A percentile compares a stretch with the other conserved stretches of the same genome.
phyloP scores from a whole-genome alignment of 176 grass and related monocot genomes.

The Musa itinerans region DNA sequence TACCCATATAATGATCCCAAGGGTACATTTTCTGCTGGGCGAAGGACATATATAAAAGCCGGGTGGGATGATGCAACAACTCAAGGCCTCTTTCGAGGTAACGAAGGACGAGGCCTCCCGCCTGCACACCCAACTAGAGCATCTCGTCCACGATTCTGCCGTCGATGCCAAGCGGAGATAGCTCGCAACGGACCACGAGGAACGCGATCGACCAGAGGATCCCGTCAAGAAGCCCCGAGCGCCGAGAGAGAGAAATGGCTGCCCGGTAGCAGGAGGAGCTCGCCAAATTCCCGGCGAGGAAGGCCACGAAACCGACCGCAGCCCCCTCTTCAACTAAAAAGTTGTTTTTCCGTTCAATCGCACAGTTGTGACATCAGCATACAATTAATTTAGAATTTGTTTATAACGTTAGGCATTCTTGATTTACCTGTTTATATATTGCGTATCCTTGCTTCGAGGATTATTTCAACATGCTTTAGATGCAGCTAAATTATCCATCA shows the following conservation, averaged over 20 bases:
- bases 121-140: conserved; percentile 43
- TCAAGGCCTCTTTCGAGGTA: conserved; percentile 52
- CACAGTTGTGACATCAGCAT: too few species aligned
- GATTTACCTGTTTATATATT: too few species aligned
- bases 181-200: conserved; percentile 55
- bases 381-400: too few species aligned
- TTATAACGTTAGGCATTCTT: too few species aligned
- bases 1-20: too few species aligned
- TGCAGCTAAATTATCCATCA: not conserved
- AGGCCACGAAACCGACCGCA: not conserved
- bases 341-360: not conserved
- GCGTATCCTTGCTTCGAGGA: too few species aligned
- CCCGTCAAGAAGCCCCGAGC: conserved; percentile 25
- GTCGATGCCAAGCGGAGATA: conserved; percentile 41
- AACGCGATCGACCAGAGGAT: conserved; percentile 46
- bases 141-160: conserved; percentile 25
- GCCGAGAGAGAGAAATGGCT: conserved; percentile 27
- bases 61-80: conserved; percentile 16
- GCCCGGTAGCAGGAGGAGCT: conserved; percentile 44
- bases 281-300: conserved; percentile 25
- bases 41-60: too few species aligned
- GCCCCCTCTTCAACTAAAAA: conserved; percentile 13
- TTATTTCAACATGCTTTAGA: not conserved
- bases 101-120: conserved; percentile 53
- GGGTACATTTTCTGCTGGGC: too few species aligned